Evolutionary conservation across 148 eudicot species (phyloP).

Genomic region (Selenicereus undatus): DNA sequence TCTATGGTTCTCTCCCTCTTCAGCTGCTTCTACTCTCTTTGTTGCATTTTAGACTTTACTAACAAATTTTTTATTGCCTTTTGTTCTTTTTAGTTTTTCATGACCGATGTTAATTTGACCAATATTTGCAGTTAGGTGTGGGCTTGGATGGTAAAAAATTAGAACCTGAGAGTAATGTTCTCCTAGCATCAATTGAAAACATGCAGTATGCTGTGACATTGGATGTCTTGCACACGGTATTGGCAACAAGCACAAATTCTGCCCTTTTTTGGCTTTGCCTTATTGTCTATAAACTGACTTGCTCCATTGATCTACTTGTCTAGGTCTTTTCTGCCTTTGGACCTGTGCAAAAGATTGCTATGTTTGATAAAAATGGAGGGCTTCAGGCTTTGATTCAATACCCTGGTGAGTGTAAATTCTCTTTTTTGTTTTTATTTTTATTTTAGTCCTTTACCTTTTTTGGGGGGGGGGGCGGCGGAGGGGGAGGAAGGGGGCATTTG

Average conservation of each 20-base stretch:
- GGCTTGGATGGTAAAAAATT: conserved; percentile 83
- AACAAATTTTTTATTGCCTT: not conserved
- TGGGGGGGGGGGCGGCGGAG: too few species aligned
- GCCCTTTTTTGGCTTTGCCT: conserved; percentile 3
- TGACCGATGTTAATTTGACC: not conserved
- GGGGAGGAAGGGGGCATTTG: too few species aligned
- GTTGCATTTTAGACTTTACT: not conserved
- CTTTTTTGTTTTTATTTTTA: not conserved
- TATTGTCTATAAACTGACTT: not conserved
- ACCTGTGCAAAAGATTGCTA: conserved; percentile 90
- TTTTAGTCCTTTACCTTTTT: too few species aligned
- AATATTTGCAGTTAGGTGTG: conserved; percentile 44
- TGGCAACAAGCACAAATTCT: not conserved
- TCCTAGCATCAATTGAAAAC: conserved; percentile 92
- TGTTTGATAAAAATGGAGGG: conserved; percentile 97
- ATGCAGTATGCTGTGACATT: conserved; percentile 94
- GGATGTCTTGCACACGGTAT: conserved; percentile 86
- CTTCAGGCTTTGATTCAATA: conserved; percentile 95
- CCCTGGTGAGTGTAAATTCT: conserved; percentile 51
- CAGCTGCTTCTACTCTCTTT: not conserved
- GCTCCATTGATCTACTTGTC: not conserved
- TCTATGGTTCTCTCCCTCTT: not conserved
- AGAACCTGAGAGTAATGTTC: conserved; percentile 94
- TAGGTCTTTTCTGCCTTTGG: conserved; percentile 98
- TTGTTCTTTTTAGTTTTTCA: not conserved